Conservation (phyloP, 176 grass and related monocot species). For the Lolium rigidum region DNA sequence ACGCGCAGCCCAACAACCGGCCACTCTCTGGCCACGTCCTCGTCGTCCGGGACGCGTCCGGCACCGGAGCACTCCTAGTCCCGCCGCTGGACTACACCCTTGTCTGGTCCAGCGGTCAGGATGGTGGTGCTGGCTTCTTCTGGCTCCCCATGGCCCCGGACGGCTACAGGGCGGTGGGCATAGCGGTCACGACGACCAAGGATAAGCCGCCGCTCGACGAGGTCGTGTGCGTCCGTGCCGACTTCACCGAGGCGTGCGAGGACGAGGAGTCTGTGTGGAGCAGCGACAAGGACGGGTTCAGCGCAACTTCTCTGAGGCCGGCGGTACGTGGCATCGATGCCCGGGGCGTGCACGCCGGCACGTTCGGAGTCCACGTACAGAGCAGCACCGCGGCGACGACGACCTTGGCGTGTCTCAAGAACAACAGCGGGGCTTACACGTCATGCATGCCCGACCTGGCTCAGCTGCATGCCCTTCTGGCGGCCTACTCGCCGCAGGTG, state of each 20-base stretch:
- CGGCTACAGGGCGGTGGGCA: constrained; percentile 57
- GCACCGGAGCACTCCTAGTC: constrained; percentile 32
- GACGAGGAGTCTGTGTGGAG: constrained; percentile 53
- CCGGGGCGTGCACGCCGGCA: constrained; percentile 61
- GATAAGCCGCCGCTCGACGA: constrained; percentile 64
- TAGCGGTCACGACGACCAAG: constrained; percentile 52
- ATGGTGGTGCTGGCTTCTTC: constrained; percentile 60
- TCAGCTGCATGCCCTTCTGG: constrained; percentile 65
- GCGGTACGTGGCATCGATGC: constrained; percentile 53
- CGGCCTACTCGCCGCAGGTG: constrained; percentile 71
- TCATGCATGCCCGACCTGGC: constrained; percentile 63
- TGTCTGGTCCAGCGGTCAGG: constrained; percentile 79
- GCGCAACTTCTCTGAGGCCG: constrained; percentile 49
- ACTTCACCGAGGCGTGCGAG: constrained; percentile 75
- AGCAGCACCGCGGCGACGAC: constrained; percentile 13
- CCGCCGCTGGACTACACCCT: constrained; percentile 59
- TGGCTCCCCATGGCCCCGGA: constrained; percentile 65
- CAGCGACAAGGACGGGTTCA: constrained; percentile 60
- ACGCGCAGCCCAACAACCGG: constrained; percentile 76
- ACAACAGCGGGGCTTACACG: constrained; percentile 49
- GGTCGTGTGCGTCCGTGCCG: constrained; percentile 63
- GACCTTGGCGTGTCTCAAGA: constrained; percentile 71
- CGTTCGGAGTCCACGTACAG: constrained; percentile 49
- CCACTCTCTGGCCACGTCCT: constrained; percentile 68
- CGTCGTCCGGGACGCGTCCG: constrained; percentile 45